Evolutionary conservation across 352 stramenopile species (phyloP), one percentile per base, ranked within the genome.

Genomic region (Pythium dissimile): DNA sequence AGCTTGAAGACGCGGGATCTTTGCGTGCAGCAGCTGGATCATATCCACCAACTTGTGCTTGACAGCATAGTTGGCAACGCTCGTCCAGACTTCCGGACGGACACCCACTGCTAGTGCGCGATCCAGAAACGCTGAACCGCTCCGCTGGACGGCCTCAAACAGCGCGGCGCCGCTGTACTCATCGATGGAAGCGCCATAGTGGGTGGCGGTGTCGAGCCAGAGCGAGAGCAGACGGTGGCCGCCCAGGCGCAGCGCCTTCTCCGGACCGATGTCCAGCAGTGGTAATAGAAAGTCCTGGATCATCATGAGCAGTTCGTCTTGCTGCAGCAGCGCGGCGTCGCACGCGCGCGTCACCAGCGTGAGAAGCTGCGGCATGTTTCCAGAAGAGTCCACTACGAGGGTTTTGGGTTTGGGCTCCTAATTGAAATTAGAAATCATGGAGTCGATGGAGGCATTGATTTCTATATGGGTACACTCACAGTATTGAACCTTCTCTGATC

Each of bases 231-330:
- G 41, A 9, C 52, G 39, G 18, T 1, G 0, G 52, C 52, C 42
- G 23, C 52, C 52, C 15, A 59, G 2, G 7, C 23, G 23, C 2
- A 28, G 21, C 52, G 41, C 52, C 2, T 15, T 3, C 15, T 28
- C 30, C 5, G 52, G 41, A 1, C 42, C 41, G 15, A 52, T 2
- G 1, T 38, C 41, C 15, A 15, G 16, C 6, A 59, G 42, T 16
- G 52, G 52, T 13, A 59, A 13, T 13, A 59, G 23, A 21, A 38
- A 52, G 20, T 51, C 39, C n/a, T 59, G 52, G 2, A 59, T 31
- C 11, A 24, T 1, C 3, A 52, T 2, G 9, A 51, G 28, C 9
- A 59, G 52, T 18, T 58, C 50, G 0, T 3, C 15, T 0, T 59
- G 38, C 1, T 39, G 38, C 2, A 9, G n/a, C n/a, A 59, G 28